Evolutionary conservation across 2,329 filamentous ascomycete genomes (phyloP).

Genomic region (Diaporthe citri): DNA sequence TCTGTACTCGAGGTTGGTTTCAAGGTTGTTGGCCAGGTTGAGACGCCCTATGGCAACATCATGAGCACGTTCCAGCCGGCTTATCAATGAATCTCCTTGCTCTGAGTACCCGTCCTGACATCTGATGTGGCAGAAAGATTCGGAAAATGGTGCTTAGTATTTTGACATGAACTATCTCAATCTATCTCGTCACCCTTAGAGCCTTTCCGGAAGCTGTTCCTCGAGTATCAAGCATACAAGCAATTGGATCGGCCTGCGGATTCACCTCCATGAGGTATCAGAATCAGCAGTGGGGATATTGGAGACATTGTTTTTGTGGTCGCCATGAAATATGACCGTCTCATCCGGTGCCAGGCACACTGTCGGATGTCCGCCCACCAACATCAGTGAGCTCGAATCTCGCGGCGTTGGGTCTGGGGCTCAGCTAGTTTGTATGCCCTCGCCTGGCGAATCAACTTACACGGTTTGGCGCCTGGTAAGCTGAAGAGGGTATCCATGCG

Average conservation of each 20-base stretch:
- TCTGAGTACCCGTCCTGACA: neutral
- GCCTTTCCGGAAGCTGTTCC: neutral
- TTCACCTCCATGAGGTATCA: neutral
- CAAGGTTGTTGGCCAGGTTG: neutral
- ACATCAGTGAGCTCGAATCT: neutral
- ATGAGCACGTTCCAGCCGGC: neutral
- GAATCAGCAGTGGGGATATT: neutral
- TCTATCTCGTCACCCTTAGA: neutral
- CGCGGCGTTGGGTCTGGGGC: neutral
- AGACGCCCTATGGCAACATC: neutral
- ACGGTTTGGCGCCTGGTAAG: slow-evolving; percentile 19
- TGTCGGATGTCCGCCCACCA: slow-evolving; percentile 6
- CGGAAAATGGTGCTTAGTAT: neutral
- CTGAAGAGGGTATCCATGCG: neutral
- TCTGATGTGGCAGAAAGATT: neutral
- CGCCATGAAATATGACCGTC: no score
- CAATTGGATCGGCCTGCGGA: neutral
- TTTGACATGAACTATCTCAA: neutral
- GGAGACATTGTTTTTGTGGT: neutral
- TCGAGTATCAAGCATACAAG: no score
- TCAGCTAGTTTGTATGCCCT: neutral
- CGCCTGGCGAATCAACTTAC: slow-evolving; percentile 33
- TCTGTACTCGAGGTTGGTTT: neutral
- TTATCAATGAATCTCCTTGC: neutral
- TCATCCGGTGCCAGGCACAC: neutral